Evolutionary conservation across 768 basidiomycete genomes (phyloP), one percentile per base, ranked within the genome.

Genomic region (Pleurotus sapidus): DNA sequence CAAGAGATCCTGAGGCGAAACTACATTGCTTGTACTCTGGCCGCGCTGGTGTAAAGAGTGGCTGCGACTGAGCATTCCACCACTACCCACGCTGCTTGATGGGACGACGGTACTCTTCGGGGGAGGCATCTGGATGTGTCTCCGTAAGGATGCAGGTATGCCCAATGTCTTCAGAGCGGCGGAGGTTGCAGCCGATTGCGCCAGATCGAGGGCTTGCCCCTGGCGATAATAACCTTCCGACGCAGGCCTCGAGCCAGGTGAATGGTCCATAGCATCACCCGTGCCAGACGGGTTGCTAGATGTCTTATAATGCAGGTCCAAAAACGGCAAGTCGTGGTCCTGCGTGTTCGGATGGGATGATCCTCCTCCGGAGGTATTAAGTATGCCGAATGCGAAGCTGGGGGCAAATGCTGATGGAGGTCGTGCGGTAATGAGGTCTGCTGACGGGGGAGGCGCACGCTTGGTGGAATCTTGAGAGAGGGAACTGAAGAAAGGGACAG

Each of bases 271-370:
- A n/a, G 60, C 61, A 43, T 60, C 61, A 30, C 50, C 38, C 17
- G 47, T 51, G 15, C 47, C 50, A 23, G 49, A 50, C 12, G 50
- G 27, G 17, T 56, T 46, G 37, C 60, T 61, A 55, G 57, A 55
- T 18, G 74, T 74, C 58, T 85, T 86, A 66, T 89, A 89, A 65
- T 91, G 89, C 68, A 91, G 66, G 66, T 91, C 89, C 55, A 91
- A 75, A 70, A 88, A 91, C 2, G 87, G 83, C 1, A 89, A 68
- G 59, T 82, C 79, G 49, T 84, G 71, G 46, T 68, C 68, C 24
- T 56, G 5, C 60, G 57, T 25, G 57, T 60, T 17, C 17, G 70
- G 59, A 9, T 40, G 38, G 8, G 51, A n/a, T 39, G 30, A 38
- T 27, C 37, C 12, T 27, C n/a, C 39, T 25, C 24, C 54, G 1